A percentile compares a stretch with the other conserved stretches of the same genome.
Evolutionary conservation across 495 filamentous ascomycete genomes (phyloP).

Genomic region (Elasticomyces elasticus): DNA sequence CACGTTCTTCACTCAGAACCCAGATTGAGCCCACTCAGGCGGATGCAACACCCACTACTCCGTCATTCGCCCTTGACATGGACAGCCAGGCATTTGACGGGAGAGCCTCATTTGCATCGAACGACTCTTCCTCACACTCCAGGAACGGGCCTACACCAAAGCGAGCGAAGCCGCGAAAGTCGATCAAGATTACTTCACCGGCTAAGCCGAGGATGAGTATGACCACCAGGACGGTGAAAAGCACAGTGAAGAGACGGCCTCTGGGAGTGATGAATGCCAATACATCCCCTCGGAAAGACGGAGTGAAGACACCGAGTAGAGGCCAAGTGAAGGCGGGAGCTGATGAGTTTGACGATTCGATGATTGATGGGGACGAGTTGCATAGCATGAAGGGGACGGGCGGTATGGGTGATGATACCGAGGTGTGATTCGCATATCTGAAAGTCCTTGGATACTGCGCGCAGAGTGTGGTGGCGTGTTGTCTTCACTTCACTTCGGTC

Average conservation of each 20-base stretch:
- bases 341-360: constrained; percentile 15
- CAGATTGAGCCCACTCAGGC: not conserved
- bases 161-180: constrained; percentile 22
- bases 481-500: too few relatives aligned
- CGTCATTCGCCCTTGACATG: not conserved
- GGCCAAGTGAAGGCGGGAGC: not conserved
- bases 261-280: constrained; percentile 5
- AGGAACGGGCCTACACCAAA: constrained; percentile 29
- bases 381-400: constrained; percentile 4
- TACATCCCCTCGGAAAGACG: not conserved
- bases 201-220: constrained; percentile 6
- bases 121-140: constrained; percentile 19
- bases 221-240: not conserved
- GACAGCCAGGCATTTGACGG: not conserved
- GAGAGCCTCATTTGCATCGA: constrained; percentile 23
- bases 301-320: constrained; percentile 7
- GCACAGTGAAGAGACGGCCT: constrained; percentile 3
- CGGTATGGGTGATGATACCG: not conserved
- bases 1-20: not conserved
- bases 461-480: too few relatives aligned
- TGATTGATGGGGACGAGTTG: constrained; percentile 14
- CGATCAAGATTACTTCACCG: constrained; percentile 6
- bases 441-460: too few relatives aligned
- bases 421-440: not conserved
- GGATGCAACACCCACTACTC: not conserved